These are phyloP conservation scores for Phyllostachys edulis DNA, from an alignment of 176 grass and related monocot genomes.

Conservation along the genomic window DNA sequence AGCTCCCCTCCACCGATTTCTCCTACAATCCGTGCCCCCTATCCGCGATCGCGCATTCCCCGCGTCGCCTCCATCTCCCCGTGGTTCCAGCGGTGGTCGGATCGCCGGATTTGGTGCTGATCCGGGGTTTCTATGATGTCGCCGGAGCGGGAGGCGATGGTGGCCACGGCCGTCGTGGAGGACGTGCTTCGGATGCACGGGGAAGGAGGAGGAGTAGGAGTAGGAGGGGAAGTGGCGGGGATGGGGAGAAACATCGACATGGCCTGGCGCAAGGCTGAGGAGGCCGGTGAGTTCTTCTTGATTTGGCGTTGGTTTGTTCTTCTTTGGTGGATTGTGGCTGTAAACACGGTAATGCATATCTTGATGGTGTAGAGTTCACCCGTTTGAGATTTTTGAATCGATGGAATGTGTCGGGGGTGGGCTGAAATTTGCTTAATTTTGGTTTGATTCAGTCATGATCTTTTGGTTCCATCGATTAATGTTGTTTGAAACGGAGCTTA, in stretches of 20 bases:
- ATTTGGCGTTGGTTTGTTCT: neutral
- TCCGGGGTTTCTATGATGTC: conserved; percentile 40
- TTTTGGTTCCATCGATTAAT: neutral
- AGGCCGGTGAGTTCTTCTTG: conserved; percentile 52
- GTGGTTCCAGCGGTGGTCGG: conserved; percentile 23
- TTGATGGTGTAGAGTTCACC: neutral
- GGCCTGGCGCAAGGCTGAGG: conserved; percentile 60
- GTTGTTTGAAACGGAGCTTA: conserved; percentile 14
- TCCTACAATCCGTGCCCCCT: neutral
- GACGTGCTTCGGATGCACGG: conserved; percentile 15
- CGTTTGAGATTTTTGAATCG: neutral
- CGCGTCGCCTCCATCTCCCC: neutral
- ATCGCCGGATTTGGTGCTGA: conserved; percentile 27
- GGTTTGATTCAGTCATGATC: neutral
- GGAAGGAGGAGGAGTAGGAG: neutral
- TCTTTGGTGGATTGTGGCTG: neutral
- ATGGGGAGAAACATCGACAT: conserved; percentile 43
- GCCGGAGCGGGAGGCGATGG: conserved; percentile 32
- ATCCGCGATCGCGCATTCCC: neutral
- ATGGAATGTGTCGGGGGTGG: neutral
- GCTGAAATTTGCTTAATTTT: neutral
- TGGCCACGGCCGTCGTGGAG: conserved; percentile 33
- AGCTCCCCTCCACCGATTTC: conserved; percentile 28
- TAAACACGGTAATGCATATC: neutral
- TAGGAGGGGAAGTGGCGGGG: conserved; percentile 3